Base-by-base conservation (phyloP, 495 filamentous ascomycete species). In the Penicillium simplicissimum region DNA sequence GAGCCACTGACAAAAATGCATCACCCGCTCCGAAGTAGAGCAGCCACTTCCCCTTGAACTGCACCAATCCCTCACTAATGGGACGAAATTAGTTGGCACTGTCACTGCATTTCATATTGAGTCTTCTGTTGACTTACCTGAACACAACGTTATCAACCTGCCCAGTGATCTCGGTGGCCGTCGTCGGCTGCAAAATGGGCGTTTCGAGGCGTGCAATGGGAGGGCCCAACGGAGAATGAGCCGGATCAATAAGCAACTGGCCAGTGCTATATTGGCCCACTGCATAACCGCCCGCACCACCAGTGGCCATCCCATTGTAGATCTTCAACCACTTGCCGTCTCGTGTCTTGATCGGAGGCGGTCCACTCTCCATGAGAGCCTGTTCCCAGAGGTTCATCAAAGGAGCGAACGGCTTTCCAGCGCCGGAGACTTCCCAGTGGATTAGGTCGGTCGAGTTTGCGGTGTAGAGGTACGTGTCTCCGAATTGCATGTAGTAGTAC, bases 401-500 rank as follows among this genome's bases (percentile, higher is more conserved):
- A 9, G 42, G 17, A 23, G 42, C 42, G 19, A 45, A 45, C 19
- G 42, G 42, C 42, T 45, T 45, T 23, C 42, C 42, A 19, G 9
- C 10, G 2, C 42, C 42, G 0, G 42, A 45, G 42, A 45, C 42
- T 15, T 45, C 42, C 42, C 42, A 45, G 42, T 45, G 17, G 9
- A 64, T 47, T 28, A 65, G 23, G 52, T 65, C 69, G 3, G 67
- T 49, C 13, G 64, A 68, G 48, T 59, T 72, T 0, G 68, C 67
- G 21, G 36, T 36, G 47, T 68, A 65, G 28, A 70, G 58, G 48
- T 54, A 65, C 21, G 51, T 59, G 43, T 71, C 69, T 17, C 67
- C 69, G 23, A 56, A 71, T 19, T 65, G 59, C 67, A 71, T 71
- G 43, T 67, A 60, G 49, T 70, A 71, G 23, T 52, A 34, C 8